Conservation (phyloP, 2,329 filamentous ascomycete genomes). For the Cylindrodendrum hubeiense region DNA sequence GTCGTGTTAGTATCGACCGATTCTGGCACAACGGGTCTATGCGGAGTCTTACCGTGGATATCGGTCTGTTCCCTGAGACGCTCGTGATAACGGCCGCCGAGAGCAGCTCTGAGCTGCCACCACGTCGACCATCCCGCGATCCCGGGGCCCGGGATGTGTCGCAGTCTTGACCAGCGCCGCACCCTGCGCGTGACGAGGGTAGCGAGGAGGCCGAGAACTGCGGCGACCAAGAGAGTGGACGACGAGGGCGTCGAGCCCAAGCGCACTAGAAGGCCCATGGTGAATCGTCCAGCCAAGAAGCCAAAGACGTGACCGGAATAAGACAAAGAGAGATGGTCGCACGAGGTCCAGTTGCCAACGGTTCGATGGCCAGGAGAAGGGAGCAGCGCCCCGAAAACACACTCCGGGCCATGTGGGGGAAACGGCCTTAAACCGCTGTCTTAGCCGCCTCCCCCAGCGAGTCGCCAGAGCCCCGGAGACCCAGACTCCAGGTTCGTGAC, state of each 20-base stretch:
- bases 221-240: constrained; percentile 6
- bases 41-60: constrained; percentile 34
- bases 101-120: constrained; percentile 45
- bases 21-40: neutral
- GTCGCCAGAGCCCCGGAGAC: no score
- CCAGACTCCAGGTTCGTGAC: neutral
- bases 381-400: neutral
- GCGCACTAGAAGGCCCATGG: constrained; percentile 29
- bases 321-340: neutral
- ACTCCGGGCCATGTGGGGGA: constrained; percentile 5
- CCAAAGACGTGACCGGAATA: neutral
- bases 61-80: constrained; percentile 41
- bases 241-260: constrained; percentile 2
- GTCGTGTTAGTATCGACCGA: neutral
- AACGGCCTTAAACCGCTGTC: constrained; percentile 1
- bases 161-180: constrained; percentile 43
- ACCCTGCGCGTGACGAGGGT: constrained; percentile 7
- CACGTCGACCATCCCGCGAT: constrained; percentile 44
- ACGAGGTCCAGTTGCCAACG: neutral
- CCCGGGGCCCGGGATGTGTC: constrained; percentile 45
- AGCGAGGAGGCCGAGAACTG: neutral
- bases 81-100: constrained; percentile 46
- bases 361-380: neutral
- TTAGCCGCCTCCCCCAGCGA: neutral
- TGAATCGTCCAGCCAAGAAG: neutral